Evolutionary conservation across 192 early-diverging fungal genomes (phyloP).

Genomic region (Oehlia diaphana): DNA sequence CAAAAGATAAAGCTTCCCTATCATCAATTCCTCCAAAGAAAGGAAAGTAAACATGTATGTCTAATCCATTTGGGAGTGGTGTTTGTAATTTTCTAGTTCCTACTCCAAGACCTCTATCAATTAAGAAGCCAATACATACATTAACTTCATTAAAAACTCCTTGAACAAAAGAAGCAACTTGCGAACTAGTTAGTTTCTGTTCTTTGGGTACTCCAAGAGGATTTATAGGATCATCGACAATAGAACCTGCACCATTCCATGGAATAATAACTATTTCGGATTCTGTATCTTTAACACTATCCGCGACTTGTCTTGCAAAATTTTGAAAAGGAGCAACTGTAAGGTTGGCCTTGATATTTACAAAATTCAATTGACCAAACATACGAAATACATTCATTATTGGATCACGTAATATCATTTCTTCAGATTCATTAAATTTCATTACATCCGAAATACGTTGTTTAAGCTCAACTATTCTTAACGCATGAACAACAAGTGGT

Average conservation of each 20-base stretch:
- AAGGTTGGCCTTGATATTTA: slow-evolving; percentile 63
- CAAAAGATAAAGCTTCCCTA: slow-evolving; percentile 58
- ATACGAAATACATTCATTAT: slow-evolving; percentile 82
- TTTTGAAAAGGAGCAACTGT: slow-evolving; percentile 60
- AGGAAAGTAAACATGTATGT: slow-evolving; percentile 56
- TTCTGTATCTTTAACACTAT: slow-evolving; percentile 48
- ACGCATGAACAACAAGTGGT: slow-evolving; percentile 50
- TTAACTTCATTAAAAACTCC: slow-evolving; percentile 40
- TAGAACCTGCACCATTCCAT: slow-evolving; percentile 26
- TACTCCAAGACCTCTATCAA: slow-evolving; percentile 74
- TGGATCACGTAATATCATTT: slow-evolving; percentile 63
- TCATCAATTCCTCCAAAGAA: slow-evolving; percentile 78
- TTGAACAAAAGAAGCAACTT: slow-evolving; percentile 52
- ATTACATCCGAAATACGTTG: slow-evolving; percentile 82
- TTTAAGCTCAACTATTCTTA: slow-evolving; percentile 77
- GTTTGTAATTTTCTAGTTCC: slow-evolving; percentile 34
- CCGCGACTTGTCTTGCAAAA: slow-evolving; percentile 66
- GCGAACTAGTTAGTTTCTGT: slow-evolving; percentile 36
- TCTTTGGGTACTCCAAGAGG: background rate
- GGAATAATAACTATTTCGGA: slow-evolving; percentile 57
- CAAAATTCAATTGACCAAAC: slow-evolving; percentile 75
- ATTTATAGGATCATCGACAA: slow-evolving; percentile 11
- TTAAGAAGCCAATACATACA: slow-evolving; percentile 60
- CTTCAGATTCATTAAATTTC: slow-evolving; percentile 66
- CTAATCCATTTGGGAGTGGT: background rate